phyloP scores from a whole-genome alignment of 768 basidiomycete genomes.

The Pleurotus cornucopiae region DNA sequence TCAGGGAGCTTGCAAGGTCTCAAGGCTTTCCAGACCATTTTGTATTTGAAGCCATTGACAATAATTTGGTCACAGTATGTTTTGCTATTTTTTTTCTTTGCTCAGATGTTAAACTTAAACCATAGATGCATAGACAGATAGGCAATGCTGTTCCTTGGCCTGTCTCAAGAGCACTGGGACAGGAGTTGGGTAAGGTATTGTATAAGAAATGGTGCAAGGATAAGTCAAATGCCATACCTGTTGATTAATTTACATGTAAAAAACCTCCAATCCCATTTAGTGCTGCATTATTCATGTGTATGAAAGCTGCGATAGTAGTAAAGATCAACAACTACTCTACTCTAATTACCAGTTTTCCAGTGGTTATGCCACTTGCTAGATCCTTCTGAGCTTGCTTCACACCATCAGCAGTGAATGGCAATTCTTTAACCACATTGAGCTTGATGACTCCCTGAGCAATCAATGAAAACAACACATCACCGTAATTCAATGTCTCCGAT shows the following conservation, averaged over 20 bases:
- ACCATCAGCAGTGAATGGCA: slow-evolving; percentile 81
- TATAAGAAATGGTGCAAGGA: slow-evolving; percentile 48
- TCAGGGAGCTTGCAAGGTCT: slow-evolving; percentile 73
- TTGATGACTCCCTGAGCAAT: slow-evolving; percentile 58
- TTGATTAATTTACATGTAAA: slow-evolving; percentile 20
- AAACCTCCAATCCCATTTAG: no score
- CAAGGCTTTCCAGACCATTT: slow-evolving; percentile 83
- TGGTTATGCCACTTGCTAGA: slow-evolving; percentile 70
- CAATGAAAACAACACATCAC: slow-evolving; percentile 57
- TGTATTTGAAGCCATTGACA: slow-evolving; percentile 47
- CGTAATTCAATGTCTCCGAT: slow-evolving; percentile 69
- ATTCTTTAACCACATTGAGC: slow-evolving; percentile 69
- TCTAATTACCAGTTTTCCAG: slow-evolving; percentile 84
- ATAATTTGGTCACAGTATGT: slow-evolving; percentile 60
- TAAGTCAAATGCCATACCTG: slow-evolving; percentile 26
- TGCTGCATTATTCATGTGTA: no score
- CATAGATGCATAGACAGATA: slow-evolving; percentile 75
- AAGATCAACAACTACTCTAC: slow-evolving; percentile 22
- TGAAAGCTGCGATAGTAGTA: no score
- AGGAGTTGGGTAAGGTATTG: slow-evolving; percentile 49
- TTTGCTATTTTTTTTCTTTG: not conserved
- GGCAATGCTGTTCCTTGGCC: slow-evolving; percentile 78
- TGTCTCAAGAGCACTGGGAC: slow-evolving; percentile 59
- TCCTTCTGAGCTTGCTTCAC: slow-evolving; percentile 75
- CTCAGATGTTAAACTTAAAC: not conserved